Evolutionary conservation across 2,329 filamentous ascomycete species (phyloP).

Genomic region (Curvularia verruculosa): DNA sequence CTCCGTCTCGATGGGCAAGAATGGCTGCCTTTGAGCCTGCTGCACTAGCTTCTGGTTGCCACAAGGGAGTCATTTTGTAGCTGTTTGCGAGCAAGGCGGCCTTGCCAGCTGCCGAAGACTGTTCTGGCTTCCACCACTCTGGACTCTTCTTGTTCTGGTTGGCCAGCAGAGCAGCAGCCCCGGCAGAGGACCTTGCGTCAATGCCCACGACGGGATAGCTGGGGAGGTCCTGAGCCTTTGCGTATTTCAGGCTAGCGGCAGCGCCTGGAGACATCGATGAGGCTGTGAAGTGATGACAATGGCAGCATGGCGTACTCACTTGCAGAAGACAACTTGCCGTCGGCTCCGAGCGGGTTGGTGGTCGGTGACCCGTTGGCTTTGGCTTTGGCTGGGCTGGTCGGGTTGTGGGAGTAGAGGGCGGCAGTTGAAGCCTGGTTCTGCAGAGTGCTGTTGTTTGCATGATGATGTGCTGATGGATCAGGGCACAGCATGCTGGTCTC

Average conservation of each 20-base stretch:
- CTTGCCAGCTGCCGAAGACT: constrained; percentile 62
- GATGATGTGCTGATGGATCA: constrained; percentile 53
- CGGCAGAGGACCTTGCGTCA: constrained; percentile 65
- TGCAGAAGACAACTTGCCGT: constrained; percentile 64
- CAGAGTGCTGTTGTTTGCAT: constrained; percentile 45
- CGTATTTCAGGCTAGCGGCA: constrained; percentile 71
- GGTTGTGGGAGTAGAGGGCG: constrained; percentile 62
- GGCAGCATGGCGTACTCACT: constrained; percentile 50
- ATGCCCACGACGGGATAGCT: constrained; percentile 74
- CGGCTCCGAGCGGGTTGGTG: constrained; percentile 53
- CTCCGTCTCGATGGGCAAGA: constrained; percentile 64
- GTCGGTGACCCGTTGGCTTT: constrained; percentile 25
- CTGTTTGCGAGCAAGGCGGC: constrained; percentile 66
- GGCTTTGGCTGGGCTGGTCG: constrained; percentile 33
- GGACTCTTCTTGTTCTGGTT: constrained; percentile 71
- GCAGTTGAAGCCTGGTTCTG: constrained; percentile 64
- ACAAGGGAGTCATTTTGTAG: constrained; percentile 65
- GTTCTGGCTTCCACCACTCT: constrained; percentile 70
- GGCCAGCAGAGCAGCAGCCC: constrained; percentile 75
- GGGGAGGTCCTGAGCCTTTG: constrained; percentile 73
- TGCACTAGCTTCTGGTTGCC: constrained; percentile 68
- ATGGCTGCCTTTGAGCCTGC: constrained; percentile 77
- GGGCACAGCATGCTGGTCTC: constrained; percentile 42
- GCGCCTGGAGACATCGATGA: constrained; percentile 55
- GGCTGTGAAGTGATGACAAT: constrained; percentile 2